Percentiles rank a stretch among this genome's conserved stretches.
Conservation (phyloP, 768 basidiomycete genomes). For the Podaxis sp. region DNA sequence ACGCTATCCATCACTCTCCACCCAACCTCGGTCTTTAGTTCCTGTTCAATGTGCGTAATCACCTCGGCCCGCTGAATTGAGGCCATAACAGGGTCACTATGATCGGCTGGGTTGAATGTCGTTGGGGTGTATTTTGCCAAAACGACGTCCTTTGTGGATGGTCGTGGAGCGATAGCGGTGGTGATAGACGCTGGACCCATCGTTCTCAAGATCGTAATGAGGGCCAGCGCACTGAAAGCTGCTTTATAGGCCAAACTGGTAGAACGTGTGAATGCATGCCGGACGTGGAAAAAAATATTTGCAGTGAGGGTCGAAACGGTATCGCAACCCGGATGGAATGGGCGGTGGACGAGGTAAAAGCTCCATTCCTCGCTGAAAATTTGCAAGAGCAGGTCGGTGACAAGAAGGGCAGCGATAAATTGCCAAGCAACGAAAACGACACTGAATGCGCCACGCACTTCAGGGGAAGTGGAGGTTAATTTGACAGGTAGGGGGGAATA, state of each 20-base stretch:
- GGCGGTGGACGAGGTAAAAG: neutral
- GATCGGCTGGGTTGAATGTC: conserved; percentile 3
- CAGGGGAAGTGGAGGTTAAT: conserved; percentile 1
- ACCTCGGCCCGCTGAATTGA: conserved; percentile 9
- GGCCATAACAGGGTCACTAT: conserved; percentile 2
- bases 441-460: conserved; percentile 6
- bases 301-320: conserved; percentile 5
- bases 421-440: conserved; percentile 12
- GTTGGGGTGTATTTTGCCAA: conserved; percentile 2
- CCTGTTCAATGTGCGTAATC: conserved; percentile 1
- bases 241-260: conserved; percentile 9
- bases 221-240: neutral
- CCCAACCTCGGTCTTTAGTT: conserved; percentile 2
- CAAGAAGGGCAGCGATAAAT: conserved; percentile 6
- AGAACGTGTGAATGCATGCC: neutral
- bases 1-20: neutral
- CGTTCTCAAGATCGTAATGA: conserved; percentile 6
- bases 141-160: neutral
- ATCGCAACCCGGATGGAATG: neutral
- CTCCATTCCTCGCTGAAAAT: conserved; percentile 10
- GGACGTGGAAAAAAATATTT: conserved; percentile 5
- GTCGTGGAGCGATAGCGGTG: neutral
- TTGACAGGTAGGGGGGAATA: conserved; percentile 2
- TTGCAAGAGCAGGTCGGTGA: conserved; percentile 8
- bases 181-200: conserved; percentile 7